phyloP scores from a whole-genome alignment of 306 rosid species.

The Sechiopsis laciniata region DNA sequence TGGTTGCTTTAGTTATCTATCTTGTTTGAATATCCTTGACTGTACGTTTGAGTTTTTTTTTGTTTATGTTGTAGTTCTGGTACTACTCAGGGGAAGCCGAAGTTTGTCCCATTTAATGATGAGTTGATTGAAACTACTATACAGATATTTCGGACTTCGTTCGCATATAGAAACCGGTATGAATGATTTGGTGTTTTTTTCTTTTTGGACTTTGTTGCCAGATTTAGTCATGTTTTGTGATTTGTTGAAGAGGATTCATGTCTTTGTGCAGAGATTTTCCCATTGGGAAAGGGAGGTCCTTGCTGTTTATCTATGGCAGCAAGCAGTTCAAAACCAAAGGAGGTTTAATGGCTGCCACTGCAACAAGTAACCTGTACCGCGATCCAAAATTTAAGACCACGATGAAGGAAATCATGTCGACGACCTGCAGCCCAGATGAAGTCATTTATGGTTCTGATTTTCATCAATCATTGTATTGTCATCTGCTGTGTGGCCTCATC shows the following conservation, averaged over 20 bases:
- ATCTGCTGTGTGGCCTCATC: slow-evolving; percentile 72
- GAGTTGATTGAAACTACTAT: slow-evolving; percentile 62
- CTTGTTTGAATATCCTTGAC: background rate
- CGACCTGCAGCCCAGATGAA: slow-evolving; percentile 68
- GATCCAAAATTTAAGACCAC: slow-evolving; percentile 26
- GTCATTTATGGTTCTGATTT: slow-evolving; percentile 74
- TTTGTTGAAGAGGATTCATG: slow-evolving; percentile 1
- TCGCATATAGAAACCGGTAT: slow-evolving; percentile 80
- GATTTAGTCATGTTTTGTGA: background rate
- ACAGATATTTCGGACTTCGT: slow-evolving; percentile 70
- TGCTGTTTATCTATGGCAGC: slow-evolving; percentile 69
- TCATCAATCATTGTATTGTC: slow-evolving; percentile 78
- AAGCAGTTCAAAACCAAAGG: slow-evolving; percentile 63
- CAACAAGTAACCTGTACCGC: slow-evolving; percentile 65
- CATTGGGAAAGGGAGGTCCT: slow-evolving; percentile 61
- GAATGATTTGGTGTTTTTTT: background rate
- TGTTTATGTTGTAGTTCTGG: slow-evolving; percentile 63
- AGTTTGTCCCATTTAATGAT: slow-evolving; percentile 76
- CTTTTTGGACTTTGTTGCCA: background rate
- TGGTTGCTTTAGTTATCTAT: background rate
- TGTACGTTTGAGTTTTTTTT: slow-evolving; percentile 16
- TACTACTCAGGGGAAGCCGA: slow-evolving; percentile 81
- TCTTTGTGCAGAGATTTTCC: slow-evolving; percentile 60
- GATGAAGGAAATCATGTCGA: slow-evolving; percentile 49
- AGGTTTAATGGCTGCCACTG: slow-evolving; percentile 68